Base-by-base conservation (phyloP, 768 basidiomycete genomes). In the Psilocybe azurescens region DNA sequence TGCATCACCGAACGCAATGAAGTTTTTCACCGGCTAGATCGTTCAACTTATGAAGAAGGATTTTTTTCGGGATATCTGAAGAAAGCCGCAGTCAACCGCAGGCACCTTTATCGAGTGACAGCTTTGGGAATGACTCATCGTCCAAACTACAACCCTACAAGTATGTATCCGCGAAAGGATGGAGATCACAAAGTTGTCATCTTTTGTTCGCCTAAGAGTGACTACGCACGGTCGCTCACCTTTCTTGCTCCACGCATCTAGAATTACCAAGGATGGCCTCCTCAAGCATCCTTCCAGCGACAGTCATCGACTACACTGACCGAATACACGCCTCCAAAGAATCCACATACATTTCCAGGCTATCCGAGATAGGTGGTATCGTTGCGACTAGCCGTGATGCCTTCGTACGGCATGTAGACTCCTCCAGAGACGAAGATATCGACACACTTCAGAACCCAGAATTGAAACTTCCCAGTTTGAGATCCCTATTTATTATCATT, bases 401-500 rank as follows among this genome's bases (percentile, higher is more conserved):
- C 6, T 58, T 66, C 46, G 56, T 61, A 11, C 63, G 59, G 20
- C 61, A 28, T 32, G 59, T 65, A 10, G 66, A 69, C 9, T 57
- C 60, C 1, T 56, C 59, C 32, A 10, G 24, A 33, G 30, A 20
- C n/a, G 52, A 36, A 18, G 52, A 53, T 28, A n/a, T 36, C 33
- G 32, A 10, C 6, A 16, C n/a, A 5, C 10, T 48, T 2, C 63
- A 60, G 18, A 65, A 69, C 53, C 60, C 64, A 16, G 74, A 75
- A 49, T 67, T 73, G 63, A 73, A 69, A 58, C 65, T 75, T n/a
- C 74, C 74, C 8, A 69, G 64, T 49, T 38, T 52, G 10, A 65
- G 65, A 8, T 74, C 73, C 4, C 56, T 75, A 55, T 68, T 71
- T 59, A 62, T 74, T 8, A 65, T 74, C 9, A 69, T 75, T 24